Evolutionary conservation across 2,329 filamentous ascomycete genomes (phyloP), one percentile per base, ranked within the genome.

Genomic region (Ophiostoma sp.): DNA sequence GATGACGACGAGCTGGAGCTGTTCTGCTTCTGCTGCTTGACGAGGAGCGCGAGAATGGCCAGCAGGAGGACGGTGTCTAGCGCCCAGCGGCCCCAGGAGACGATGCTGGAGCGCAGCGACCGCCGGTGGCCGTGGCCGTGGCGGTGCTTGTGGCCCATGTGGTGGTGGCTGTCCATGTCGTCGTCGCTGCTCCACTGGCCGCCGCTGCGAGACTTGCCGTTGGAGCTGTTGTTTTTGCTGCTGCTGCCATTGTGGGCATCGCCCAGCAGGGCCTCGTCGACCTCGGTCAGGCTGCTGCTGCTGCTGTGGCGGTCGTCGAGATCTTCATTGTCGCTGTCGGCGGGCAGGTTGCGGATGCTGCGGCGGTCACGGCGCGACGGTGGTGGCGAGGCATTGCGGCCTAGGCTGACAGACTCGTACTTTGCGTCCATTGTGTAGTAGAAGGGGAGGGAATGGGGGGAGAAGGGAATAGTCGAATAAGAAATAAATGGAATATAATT

Each of bases 211-310:
- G 33, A 4, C 67, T 54, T 64, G 69, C 44, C 23, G 69, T 44
- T 44, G 3, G 15, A n/a, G 62, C 6, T 15, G 27, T 11, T 15
- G 27, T 31, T 31, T 31, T 31, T 31, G 27, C 3, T 31, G 44
- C 33, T 15, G 17, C 44, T n/a, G 44, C 17, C 7, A 5, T 3
- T 48, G 17, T 48, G 44, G 6, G 44, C 52, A 20, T 48, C 78
- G 68, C 78, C 78, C 75, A 81, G 79, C 67, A 82, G 73, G 5
- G 79, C 80, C 70, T 80, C 80, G 70, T 76, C 77, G 31, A 81
- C 79, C 72, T 81, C 80, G 69, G 80, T 82, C 62, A 65, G 20
- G 33, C 62, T 65, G 69, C 67, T 71, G 69, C 71, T 71, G 68
- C 67, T 67, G 72, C 70, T 72, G 75, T 77, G 79, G 35, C 78